These are phyloP conservation scores for Lactarius sanguifluus DNA, from an alignment of 768 basidiomycete species.

Conservation along the genomic window DNA sequence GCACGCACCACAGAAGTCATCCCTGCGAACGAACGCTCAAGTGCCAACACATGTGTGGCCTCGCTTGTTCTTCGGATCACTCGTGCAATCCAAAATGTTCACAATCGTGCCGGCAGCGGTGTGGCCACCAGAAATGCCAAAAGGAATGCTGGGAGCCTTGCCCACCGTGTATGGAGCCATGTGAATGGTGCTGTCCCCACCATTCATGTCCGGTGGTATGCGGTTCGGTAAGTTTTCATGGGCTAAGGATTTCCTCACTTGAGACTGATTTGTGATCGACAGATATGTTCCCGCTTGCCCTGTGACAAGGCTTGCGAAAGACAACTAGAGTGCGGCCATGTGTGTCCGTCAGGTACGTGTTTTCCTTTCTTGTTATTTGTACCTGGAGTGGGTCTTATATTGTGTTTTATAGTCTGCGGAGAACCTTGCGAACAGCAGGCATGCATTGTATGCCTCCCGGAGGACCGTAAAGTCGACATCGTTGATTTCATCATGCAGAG, in stretches of 20 bases:
- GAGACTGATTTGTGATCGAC: neutral
- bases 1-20: conserved; percentile 33
- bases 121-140: conserved; percentile 36
- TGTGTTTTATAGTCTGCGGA: conserved; percentile 37
- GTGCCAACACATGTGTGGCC: conserved; percentile 38
- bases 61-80: conserved; percentile 35
- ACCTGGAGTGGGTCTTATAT: neutral
- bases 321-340: conserved; percentile 38
- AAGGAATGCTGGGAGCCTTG: conserved; percentile 37
- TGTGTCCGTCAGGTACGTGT: conserved; percentile 40
- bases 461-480: conserved; percentile 32
- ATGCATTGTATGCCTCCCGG: conserved; percentile 37
- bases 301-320: conserved; percentile 38
- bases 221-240: conserved; percentile 40
- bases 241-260: neutral
- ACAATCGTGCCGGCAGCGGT: conserved; percentile 33
- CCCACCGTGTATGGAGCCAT: conserved; percentile 39
- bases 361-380: neutral
- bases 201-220: conserved; percentile 38
- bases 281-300: conserved; percentile 42
- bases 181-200: conserved; percentile 40
- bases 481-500: conserved; percentile 41
- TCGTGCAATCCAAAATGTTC: conserved; percentile 35
- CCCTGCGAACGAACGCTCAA: conserved; percentile 36
- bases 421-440: conserved; percentile 39